A percentile compares a stretch with the other conserved stretches of the same genome.
phyloP scores from a whole-genome alignment of 75 land plant genomes.

The Pseudotsuga menziesii region DNA sequence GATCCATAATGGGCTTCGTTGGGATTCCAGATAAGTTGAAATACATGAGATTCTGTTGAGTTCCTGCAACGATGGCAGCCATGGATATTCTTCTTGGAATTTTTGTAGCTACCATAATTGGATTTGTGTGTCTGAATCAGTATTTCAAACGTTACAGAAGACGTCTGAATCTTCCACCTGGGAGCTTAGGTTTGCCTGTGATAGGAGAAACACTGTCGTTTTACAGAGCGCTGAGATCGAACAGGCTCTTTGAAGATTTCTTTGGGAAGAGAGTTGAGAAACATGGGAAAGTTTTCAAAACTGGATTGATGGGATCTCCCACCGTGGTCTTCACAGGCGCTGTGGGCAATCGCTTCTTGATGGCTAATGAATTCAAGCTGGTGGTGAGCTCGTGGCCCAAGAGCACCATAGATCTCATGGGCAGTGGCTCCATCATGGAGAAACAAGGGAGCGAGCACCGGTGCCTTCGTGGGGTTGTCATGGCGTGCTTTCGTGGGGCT shows the following conservation, averaged over 20 bases:
- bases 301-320: slow-evolving; percentile 38
- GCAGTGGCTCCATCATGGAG: slow-evolving; percentile 33
- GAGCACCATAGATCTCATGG: slow-evolving; percentile 32
- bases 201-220: slow-evolving; percentile 56
- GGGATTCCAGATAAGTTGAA: no score
- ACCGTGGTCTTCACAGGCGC: slow-evolving; percentile 40
- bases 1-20: no score
- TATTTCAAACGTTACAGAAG: no score
- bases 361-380: slow-evolving; percentile 57
- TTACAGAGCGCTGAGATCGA: slow-evolving; percentile 14
- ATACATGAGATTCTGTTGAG: no score
- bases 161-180: slow-evolving; percentile 31
- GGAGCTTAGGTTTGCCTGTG: slow-evolving; percentile 42
- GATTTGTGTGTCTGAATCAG: no score
- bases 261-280: slow-evolving; percentile 23
- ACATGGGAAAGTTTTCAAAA: slow-evolving; percentile 48
- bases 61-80: no score
- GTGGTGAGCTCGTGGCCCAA: slow-evolving; percentile 54
- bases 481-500: slow-evolving; percentile 25
- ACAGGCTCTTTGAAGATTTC: slow-evolving; percentile 34
- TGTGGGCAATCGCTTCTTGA: slow-evolving; percentile 53
- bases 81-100: no score
- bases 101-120: no score
- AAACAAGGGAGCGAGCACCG: slow-evolving; percentile 27
- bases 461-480: slow-evolving; percentile 20